Conservation (phyloP, 2,329 filamentous ascomycete genomes). For the Aureobasidium sp. region DNA sequence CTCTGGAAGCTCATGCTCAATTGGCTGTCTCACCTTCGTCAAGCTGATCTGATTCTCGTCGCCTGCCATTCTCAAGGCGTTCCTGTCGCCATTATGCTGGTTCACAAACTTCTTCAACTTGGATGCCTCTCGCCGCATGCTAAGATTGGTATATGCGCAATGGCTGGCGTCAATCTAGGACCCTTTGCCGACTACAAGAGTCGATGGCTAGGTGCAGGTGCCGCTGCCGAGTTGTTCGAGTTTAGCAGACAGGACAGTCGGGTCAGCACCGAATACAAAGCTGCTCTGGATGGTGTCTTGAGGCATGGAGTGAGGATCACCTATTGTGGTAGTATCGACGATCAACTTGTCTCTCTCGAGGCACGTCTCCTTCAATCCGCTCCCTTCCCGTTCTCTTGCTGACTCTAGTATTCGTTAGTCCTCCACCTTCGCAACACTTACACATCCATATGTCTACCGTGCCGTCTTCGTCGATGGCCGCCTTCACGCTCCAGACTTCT, state of each 20-base stretch:
- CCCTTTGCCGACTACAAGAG: slow-evolving; percentile 91
- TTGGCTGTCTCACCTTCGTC: slow-evolving; percentile 84
- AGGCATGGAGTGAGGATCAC: slow-evolving; percentile 74
- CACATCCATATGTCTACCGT: slow-evolving; percentile 87
- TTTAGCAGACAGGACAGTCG: slow-evolving; percentile 75
- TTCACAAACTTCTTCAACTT: slow-evolving; percentile 86
- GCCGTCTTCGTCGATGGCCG: slow-evolving; percentile 94
- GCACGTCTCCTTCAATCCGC: slow-evolving; percentile 34
- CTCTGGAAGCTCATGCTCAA: slow-evolving; percentile 92
- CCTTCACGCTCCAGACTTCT: slow-evolving; percentile 86
- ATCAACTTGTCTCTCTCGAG: slow-evolving; percentile 90
- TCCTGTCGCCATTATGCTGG: slow-evolving; percentile 82
- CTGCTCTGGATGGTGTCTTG: slow-evolving; percentile 64
- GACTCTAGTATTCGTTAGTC: slow-evolving; percentile 51
- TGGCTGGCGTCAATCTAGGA: slow-evolving; percentile 87
- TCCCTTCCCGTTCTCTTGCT: not conserved
- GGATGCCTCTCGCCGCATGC: slow-evolving; percentile 65
- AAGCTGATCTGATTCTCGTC: slow-evolving; percentile 83
- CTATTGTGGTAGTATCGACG: slow-evolving; percentile 90
- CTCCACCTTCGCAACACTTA: slow-evolving; percentile 74
- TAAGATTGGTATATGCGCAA: slow-evolving; percentile 76
- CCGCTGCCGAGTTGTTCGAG: slow-evolving; percentile 90
- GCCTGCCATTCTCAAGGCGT: slow-evolving; percentile 95
- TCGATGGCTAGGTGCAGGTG: slow-evolving; percentile 70
- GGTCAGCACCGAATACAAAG: slow-evolving; percentile 73